phyloP scores from a whole-genome alignment of 164 flowering plant species.

The Vitis rotundifolia region DNA sequence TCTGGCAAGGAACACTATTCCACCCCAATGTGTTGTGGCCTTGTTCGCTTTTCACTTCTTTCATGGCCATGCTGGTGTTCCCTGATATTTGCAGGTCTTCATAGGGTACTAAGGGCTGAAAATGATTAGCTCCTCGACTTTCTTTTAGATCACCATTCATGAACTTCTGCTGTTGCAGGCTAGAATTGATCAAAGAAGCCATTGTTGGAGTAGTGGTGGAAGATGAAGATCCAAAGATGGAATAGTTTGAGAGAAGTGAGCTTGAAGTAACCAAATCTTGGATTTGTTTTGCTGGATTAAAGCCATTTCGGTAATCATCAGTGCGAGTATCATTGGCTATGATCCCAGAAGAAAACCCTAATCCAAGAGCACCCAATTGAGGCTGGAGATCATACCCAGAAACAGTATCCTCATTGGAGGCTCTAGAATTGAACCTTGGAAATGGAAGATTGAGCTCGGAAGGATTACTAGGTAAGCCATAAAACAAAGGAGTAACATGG shows the following conservation, averaged over 20 bases:
- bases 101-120: conserved; percentile 35
- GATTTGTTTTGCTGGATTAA: conserved; percentile 26
- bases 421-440: conserved; percentile 30
- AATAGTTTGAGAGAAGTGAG: conserved; percentile 37
- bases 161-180: conserved; percentile 34
- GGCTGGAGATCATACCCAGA: conserved; percentile 35
- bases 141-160: conserved; percentile 25
- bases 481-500: conserved; percentile 34
- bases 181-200: conserved; percentile 41
- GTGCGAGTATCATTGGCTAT: conserved; percentile 5
- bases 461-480: conserved; percentile 35
- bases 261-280: conserved; percentile 31
- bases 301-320: conserved; percentile 18
- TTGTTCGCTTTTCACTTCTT: conserved; percentile 47
- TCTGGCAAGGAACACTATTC: conserved; percentile 22
- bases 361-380: conserved; percentile 42
- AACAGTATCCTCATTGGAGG: conserved; percentile 11
- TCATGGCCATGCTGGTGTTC: conserved; percentile 9
- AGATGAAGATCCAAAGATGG: conserved; percentile 43
- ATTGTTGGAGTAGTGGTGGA: conserved; percentile 36
- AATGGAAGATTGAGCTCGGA: conserved; percentile 33
- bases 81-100: conserved; percentile 34
- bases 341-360: conserved; percentile 52
- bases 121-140: conserved; percentile 17
- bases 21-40: conserved; percentile 32